These are phyloP conservation scores for Dendrobium nobile DNA, from an alignment of 106 monocot genomes.

Conservation along the genomic window DNA sequence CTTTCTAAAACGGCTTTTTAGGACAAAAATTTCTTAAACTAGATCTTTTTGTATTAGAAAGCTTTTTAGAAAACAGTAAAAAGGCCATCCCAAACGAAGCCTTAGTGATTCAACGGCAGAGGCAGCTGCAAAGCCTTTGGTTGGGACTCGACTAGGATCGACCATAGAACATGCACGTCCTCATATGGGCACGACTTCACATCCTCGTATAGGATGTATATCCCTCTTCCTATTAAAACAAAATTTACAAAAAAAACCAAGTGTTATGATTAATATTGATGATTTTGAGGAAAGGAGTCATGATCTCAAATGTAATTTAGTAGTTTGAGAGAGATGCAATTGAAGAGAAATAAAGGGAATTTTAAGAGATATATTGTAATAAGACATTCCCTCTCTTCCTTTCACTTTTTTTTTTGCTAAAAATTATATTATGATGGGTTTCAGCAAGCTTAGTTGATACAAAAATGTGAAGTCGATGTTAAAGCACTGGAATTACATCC, in stretches of 20 bases:
- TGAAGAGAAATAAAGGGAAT: background rate
- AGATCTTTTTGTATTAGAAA: no score
- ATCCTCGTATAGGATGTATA: slow-evolving; percentile 68
- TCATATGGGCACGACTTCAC: slow-evolving; percentile 77
- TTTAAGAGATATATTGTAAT: background rate
- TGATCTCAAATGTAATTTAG: background rate
- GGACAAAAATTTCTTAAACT: no score
- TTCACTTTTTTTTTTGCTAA: no score
- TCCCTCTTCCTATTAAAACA: slow-evolving; percentile 41
- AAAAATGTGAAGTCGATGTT: no score
- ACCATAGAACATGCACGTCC: slow-evolving; percentile 83
- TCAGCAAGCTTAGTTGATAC: no score
- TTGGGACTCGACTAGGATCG: slow-evolving; percentile 48
- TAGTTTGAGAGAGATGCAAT: background rate
- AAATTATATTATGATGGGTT: no score
- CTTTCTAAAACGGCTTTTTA: no score
- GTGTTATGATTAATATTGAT: background rate
- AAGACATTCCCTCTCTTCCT: background rate
- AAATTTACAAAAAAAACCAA: background rate
- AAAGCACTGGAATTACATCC: no score
- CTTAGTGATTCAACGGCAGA: slow-evolving; percentile 7
- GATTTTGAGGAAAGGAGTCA: background rate
- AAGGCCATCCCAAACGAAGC: no score
- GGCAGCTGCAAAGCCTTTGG: slow-evolving; percentile 1
- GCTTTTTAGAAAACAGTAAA: no score